Evolutionary conservation across 176 grass and related monocot genomes (phyloP).

Genomic region (maize (Zea mays)): DNA sequence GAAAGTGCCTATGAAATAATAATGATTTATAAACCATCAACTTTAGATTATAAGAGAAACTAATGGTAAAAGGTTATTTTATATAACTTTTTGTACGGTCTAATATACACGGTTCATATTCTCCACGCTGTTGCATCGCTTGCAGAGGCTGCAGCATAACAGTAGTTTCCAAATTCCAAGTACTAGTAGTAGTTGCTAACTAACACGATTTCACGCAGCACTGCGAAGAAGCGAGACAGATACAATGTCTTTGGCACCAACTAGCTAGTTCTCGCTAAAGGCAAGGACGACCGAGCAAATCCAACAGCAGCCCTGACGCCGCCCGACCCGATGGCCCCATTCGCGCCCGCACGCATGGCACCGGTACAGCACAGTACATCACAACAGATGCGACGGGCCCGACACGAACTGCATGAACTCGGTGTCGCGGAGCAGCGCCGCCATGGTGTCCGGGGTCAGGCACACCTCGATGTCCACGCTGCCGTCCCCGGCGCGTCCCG

Average conservation of each 20-base stretch:
- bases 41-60: too few relatives aligned
- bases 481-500: constrained; percentile 53
- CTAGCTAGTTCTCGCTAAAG: constrained; percentile 12
- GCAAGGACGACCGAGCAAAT: constrained; percentile 15
- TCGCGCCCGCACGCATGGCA: background rate
- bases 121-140: background rate
- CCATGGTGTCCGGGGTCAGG: constrained; percentile 87
- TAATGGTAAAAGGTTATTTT: too few relatives aligned
- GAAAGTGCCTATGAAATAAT: too few relatives aligned
- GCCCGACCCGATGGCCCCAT: constrained; percentile 1
- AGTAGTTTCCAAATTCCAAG: constrained; percentile 22
- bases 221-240: background rate
- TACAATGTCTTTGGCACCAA: constrained; percentile 26
- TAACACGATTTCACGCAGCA: background rate
- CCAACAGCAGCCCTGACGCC: too few relatives aligned
- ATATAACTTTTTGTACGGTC: too few relatives aligned
- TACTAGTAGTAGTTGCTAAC: background rate
- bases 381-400: constrained; percentile 39
- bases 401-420: constrained; percentile 96
- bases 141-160: background rate
- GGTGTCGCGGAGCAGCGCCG: constrained; percentile 74
- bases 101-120: constrained; percentile 8
- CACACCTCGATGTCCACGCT: constrained; percentile 96
- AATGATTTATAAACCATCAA: too few relatives aligned
- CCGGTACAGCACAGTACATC: constrained; percentile 41